Evolutionary conservation across 164 flowering plant species (phyloP), one percentile per base, ranked within the genome.

Genomic region (Magnolia officinalis): DNA sequence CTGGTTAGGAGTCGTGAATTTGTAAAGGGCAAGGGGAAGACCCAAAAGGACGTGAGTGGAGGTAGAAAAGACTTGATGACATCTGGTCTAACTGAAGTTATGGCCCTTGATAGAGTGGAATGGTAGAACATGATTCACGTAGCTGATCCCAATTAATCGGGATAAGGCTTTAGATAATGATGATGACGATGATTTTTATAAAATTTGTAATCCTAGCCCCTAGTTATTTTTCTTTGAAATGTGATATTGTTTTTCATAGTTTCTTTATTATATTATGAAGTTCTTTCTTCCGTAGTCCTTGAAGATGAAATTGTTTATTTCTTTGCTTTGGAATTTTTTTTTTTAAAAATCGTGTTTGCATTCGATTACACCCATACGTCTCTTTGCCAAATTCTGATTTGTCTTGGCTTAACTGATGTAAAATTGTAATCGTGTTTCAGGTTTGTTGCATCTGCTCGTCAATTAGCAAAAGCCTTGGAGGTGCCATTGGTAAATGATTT

Each of bases 401-500:
- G 70, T 1, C 26, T 29, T 14, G 16, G 8, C 49, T 13, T 29
- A 67, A 13, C 45, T 67, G 18, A 67, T 29, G 29, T 29, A 29
- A 29, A 67, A 67, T 29, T 67, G 70, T 29, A 67, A 67, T 52
- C 45, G 70, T 75, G 64, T 58, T 82, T 67, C 80, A 91, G 95
- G 90, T 91, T 91, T 87, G 83, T 80, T 78, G 75, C 81, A 69
- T 82, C 83, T 29, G 84, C 86, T 67, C 83, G 83, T 65, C 84
- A 84, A 67, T 80, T 84, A 78, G 96, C 98, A 52, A 96, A 96
- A 84, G 90, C 98, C n/a, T 82, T 96, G 89, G 99, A 96, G 85
- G 98, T 93, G 68, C 99, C 99, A 19, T 80, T 94, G 75, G 99
- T 96, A 52, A 96, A 96, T 86, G 99, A 96, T 83, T 84, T 96